Evolutionary conservation across 1,139 yeast genomes (phyloP), one percentile per base, ranked within the genome.

Genomic region (Eremothecium gossypii): DNA sequence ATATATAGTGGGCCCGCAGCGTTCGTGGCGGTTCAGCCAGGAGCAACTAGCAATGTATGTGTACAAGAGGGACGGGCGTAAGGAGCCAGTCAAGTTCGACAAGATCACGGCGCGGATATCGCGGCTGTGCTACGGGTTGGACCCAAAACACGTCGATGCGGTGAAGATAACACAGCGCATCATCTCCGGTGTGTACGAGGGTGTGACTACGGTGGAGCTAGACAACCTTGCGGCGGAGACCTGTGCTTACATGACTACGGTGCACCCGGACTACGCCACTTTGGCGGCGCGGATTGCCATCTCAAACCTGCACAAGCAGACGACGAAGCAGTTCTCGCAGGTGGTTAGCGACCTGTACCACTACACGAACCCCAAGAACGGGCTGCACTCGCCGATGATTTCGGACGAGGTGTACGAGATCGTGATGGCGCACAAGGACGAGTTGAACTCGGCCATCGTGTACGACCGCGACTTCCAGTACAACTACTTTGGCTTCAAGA

Each of bases 201-300:
- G 98, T 55, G 98, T 91, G 42, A 87, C 91, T 58, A 91, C 98
- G 45, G 77, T 84, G 50, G 97, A 89, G 67, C 75, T 89, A 54
- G 97, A 89, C 63, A 87, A 91, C 66, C 74, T 91, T 55, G 97
- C 98, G 39, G 97, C 98, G 40, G 98, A 91, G 67, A 89, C 97
- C 36, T 95, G 97, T 46, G 97, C 98, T 40, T 85, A 84, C 62
- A 85, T 91, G 96, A 89, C 96, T 49, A 89, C 97, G 20, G 77
- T 84, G 51, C 98, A 91, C 63, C 97, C 98, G 30, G 98, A 91
- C 67, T 91, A 91, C 57, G 96, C 96, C 41, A 80, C 82, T 41
- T 74, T 91, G 57, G 98, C 97, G 42, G 97, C 97, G 37, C 80
- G 98, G 69, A 83, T 91, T 51, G 97, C 97, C 27, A 84, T 91